phyloP scores from a whole-genome alignment of 257 asterid species.

The Salvia hispanica region DNA sequence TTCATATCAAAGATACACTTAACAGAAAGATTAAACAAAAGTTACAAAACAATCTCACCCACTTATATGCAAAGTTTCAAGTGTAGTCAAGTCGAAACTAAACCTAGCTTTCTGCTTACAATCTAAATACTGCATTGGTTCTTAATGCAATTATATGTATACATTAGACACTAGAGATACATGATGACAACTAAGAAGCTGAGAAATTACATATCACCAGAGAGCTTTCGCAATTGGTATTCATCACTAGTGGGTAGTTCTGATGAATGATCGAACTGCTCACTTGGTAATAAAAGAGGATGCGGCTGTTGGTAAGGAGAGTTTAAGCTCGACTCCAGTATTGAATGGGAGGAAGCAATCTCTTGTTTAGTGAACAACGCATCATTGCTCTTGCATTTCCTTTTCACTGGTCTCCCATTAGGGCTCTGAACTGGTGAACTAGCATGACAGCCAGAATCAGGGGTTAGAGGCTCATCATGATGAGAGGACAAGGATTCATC shows the following conservation, averaged over 20 bases:
- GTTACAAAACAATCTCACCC: slow-evolving; percentile 20
- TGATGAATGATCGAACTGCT: slow-evolving; percentile 46
- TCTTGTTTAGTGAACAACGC: slow-evolving; percentile 47
- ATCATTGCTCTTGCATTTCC: slow-evolving; percentile 44
- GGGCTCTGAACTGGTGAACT: slow-evolving; percentile 52
- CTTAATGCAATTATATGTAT: slow-evolving; percentile 23
- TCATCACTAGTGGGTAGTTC: slow-evolving; percentile 34
- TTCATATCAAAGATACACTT: too few species aligned
- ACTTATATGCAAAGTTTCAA: slow-evolving; percentile 14
- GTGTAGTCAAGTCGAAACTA: slow-evolving; percentile 25
- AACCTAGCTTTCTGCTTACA: slow-evolving; percentile 32
- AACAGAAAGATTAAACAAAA: slow-evolving; percentile 2
- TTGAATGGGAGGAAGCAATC: slow-evolving; percentile 49
- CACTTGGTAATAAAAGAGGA: slow-evolving; percentile 48
- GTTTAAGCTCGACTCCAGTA: slow-evolving; percentile 58
- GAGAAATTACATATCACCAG: slow-evolving; percentile 36
- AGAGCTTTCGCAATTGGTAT: slow-evolving; percentile 39
- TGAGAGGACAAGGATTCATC: slow-evolving; percentile 81
- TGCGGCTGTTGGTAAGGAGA: slow-evolving; percentile 49
- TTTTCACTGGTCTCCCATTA: slow-evolving; percentile 56
- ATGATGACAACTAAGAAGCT: slow-evolving; percentile 24
- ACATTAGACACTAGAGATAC: slow-evolving; percentile 37
- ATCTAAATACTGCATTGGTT: slow-evolving; percentile 25
- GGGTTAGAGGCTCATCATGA: slow-evolving; percentile 74
- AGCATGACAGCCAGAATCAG: slow-evolving; percentile 64